Evolutionary conservation across 805 yeast genomes (phyloP).

Genomic region (Lachancea meyersii): DNA sequence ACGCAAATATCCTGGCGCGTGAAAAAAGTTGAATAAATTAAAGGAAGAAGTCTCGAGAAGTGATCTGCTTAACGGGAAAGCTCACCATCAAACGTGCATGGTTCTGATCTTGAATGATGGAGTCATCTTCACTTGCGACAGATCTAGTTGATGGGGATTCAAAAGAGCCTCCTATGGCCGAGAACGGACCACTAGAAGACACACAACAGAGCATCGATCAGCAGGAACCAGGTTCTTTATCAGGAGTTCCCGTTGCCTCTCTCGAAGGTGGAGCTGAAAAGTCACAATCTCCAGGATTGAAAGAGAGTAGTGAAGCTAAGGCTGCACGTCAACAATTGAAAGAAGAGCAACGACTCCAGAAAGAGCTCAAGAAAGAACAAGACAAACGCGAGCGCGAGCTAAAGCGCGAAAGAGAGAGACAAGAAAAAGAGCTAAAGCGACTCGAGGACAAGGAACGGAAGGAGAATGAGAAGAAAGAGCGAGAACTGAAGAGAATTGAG

Average conservation of each 20-base stretch:
- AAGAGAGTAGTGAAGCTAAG: slow-evolving; percentile 9
- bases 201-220: neutral
- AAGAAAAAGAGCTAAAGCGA: slow-evolving; percentile 33
- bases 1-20: too few species aligned
- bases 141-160: neutral
- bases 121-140: neutral
- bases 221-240: neutral
- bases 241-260: too few species aligned
- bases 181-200: neutral
- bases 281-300: slow-evolving; percentile 4
- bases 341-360: slow-evolving; percentile 11
- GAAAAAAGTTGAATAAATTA: slow-evolving; percentile 1
- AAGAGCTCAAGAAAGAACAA: slow-evolving; percentile 14
- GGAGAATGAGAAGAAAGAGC: slow-evolving; percentile 18
- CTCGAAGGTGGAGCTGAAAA: neutral
- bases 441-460: slow-evolving; percentile 28
- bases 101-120: neutral
- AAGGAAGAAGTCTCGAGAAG: neutral
- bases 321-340: slow-evolving; percentile 15
- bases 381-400: slow-evolving; percentile 17
- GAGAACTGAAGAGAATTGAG: slow-evolving; percentile 20
- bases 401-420: slow-evolving; percentile 23
- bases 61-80: neutral
- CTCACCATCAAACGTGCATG: neutral
- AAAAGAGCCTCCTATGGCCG: slow-evolving; percentile 3